phyloP scores from a whole-genome alignment of 257 asterid species.

The Nicotiana tomentosiformis region DNA sequence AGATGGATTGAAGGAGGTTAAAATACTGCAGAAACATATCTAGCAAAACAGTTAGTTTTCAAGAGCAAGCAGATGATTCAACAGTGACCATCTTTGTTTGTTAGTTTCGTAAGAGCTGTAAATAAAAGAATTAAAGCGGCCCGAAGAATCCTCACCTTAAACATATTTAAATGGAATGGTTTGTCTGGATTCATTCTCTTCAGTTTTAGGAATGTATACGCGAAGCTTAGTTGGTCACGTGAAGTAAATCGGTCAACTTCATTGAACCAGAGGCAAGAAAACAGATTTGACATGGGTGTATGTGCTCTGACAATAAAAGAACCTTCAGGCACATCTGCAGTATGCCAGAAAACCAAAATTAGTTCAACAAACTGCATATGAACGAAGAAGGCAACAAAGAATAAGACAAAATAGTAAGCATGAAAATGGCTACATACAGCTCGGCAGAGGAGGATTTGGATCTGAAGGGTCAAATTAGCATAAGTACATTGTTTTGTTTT shows the following conservation, averaged over 20 bases:
- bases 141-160: conserved; percentile 48
- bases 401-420: conserved; percentile 1
- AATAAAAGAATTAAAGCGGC: not conserved
- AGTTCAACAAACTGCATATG: conserved; percentile 1
- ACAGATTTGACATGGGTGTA: conserved; percentile 80
- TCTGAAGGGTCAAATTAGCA: conserved; percentile 35
- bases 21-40: not conserved
- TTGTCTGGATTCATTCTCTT: conserved; percentile 61
- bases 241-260: conserved; percentile 87
- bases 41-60: not conserved
- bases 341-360: conserved; percentile 1
- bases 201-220: conserved; percentile 78
- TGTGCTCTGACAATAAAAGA: conserved; percentile 90
- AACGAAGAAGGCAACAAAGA: conserved; percentile 6
- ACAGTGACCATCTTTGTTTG: not conserved
- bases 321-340: conserved; percentile 86
- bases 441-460: conserved; percentile 54
- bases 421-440: conserved; percentile 51
- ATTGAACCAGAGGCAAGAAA: conserved; percentile 94
- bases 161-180: conserved; percentile 64
- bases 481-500: not conserved
- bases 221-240: conserved; percentile 92
- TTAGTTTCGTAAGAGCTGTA: not conserved
- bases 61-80: not conserved
- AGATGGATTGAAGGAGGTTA: not conserved